A percentile compares a stretch with the other conserved stretches of the same genome.
Conservation (phyloP, 306 rosid species). For the Gastrolobium villosum region DNA sequence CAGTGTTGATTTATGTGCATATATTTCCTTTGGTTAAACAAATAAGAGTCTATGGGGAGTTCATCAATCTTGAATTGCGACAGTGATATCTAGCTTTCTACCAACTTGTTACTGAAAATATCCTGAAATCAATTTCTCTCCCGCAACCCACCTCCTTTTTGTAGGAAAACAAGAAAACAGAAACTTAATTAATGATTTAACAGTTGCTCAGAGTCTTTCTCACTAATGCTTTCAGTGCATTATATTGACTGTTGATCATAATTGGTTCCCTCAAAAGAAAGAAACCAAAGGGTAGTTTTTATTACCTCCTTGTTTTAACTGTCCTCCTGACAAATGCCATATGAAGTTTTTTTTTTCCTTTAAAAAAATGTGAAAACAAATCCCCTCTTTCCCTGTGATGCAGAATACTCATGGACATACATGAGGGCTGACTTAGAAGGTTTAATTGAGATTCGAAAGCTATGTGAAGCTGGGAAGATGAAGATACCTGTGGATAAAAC, state of each 20-base stretch:
- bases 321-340: conserved; percentile 6
- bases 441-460: conserved; percentile 73
- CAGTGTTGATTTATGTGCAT: conserved; percentile 27
- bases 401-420: conserved; percentile 88
- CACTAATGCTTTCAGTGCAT: not conserved
- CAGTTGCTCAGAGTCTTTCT: conserved; percentile 8
- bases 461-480: conserved; percentile 84
- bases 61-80: not conserved
- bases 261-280: conserved; percentile 18
- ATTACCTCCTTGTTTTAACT: conserved; percentile 15
- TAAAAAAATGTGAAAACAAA: conserved; percentile 12
- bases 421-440: conserved; percentile 97
- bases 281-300: not conserved
- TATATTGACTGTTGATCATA: conserved; percentile 2
- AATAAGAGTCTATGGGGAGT: not conserved
- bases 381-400: conserved; percentile 44
- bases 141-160: not conserved
- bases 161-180: not conserved
- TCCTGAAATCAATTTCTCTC: conserved; percentile 2
- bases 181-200: conserved; percentile 4
- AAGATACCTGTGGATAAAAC: conserved; percentile 88
- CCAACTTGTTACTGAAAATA: conserved; percentile 4
- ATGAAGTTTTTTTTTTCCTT: not conserved
- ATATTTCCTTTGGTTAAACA: conserved; percentile 13
- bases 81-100: conserved; percentile 7